Evolutionary conservation across 2,329 filamentous ascomycete genomes (phyloP).

Genomic region (Scopulariopsis brevicaulis): DNA sequence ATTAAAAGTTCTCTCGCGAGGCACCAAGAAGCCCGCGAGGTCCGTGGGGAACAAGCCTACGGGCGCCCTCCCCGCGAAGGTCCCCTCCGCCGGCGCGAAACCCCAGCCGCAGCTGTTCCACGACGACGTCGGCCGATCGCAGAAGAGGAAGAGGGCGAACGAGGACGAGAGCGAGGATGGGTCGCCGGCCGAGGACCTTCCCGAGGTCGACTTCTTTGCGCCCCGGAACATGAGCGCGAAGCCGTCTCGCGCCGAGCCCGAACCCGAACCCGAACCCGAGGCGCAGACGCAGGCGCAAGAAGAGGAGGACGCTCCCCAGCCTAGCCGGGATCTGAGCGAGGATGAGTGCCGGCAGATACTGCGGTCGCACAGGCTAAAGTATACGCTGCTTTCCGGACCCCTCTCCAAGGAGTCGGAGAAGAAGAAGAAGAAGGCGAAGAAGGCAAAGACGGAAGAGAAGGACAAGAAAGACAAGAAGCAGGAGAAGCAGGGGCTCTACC

Average conservation of each 20-base stretch:
- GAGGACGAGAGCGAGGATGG: slow-evolving; percentile 16
- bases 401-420: slow-evolving; percentile 34
- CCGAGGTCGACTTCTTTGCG: slow-evolving; percentile 49
- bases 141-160: slow-evolving; percentile 39
- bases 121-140: slow-evolving; percentile 34
- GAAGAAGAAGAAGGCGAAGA: slow-evolving; percentile 30
- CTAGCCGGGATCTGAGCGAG: slow-evolving; percentile 38
- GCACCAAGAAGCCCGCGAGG: slow-evolving; percentile 45
- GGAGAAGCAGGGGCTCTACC: slow-evolving; percentile 53
- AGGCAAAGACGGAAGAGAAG: slow-evolving; percentile 27
- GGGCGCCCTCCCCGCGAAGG: slow-evolving; percentile 23
- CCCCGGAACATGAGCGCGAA: slow-evolving; percentile 22
- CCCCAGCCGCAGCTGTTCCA: slow-evolving; percentile 61
- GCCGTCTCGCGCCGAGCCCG: slow-evolving; percentile 5
- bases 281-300: slow-evolving; percentile 8
- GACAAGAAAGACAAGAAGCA: slow-evolving; percentile 32
- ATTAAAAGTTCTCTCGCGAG: slow-evolving; percentile 60
- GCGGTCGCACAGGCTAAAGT: slow-evolving; percentile 73
- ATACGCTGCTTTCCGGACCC: slow-evolving; percentile 57
- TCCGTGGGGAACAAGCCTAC: slow-evolving; percentile 14
- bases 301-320: slow-evolving; percentile 7
- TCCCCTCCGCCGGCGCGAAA: slow-evolving; percentile 54
- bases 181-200: slow-evolving; percentile 19
- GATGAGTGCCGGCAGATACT: slow-evolving; percentile 65
- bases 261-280: not conserved